Conservation (phyloP, 305 asterid species). For the Solanum chacoense region DNA sequence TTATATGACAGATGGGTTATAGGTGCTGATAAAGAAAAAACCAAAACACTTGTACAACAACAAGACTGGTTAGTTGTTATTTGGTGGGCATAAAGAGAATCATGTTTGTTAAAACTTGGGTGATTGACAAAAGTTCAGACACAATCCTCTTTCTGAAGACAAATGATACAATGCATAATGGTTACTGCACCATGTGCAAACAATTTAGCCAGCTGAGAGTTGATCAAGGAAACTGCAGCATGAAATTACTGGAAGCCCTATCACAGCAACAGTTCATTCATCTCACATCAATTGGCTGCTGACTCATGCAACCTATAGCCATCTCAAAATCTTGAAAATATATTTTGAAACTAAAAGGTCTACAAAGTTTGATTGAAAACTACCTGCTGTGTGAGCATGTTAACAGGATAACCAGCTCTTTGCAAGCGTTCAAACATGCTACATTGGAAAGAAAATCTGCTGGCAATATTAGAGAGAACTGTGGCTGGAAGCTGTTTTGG, state of each 20-base stretch:
- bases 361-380: neutral
- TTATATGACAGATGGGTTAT: neutral
- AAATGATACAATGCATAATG: neutral
- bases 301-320: neutral
- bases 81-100: neutral
- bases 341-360: neutral
- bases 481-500: slow-evolving; percentile 99
- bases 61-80: neutral
- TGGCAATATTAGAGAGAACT: slow-evolving; percentile 85
- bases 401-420: slow-evolving; percentile 95
- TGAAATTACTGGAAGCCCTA: neutral
- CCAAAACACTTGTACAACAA: neutral
- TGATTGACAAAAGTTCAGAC: neutral
- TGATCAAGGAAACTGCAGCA: neutral
- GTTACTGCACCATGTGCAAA: neutral
- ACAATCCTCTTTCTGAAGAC: neutral
- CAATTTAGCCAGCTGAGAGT: neutral
- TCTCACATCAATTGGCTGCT: neutral
- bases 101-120: neutral
- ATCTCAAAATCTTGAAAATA: neutral
- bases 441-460: slow-evolving; percentile 82
- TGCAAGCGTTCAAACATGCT: slow-evolving; percentile 99
- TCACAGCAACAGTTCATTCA: neutral
- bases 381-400: slow-evolving; percentile 96
- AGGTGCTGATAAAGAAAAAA: neutral